Evolutionary conservation across 2,329 filamentous ascomycete genomes (phyloP).

Genomic region (Hysterium pulicare): DNA sequence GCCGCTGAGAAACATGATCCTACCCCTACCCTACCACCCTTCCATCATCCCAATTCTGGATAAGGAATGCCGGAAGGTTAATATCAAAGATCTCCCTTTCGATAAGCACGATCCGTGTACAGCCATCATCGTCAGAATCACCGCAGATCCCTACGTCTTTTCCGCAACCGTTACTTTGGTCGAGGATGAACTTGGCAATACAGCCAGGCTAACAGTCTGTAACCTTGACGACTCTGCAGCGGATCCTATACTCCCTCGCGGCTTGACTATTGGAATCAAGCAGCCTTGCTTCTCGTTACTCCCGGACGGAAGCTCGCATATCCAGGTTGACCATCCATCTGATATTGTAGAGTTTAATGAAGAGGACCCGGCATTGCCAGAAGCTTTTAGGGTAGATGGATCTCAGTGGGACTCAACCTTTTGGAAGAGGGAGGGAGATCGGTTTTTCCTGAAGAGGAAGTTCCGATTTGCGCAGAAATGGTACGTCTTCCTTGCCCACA

Average conservation of each 20-base stretch:
- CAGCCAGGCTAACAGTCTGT: constrained; percentile 17
- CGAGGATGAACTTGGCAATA: constrained; percentile 18
- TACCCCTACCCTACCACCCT: constrained; percentile 20
- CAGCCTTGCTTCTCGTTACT: constrained; percentile 19
- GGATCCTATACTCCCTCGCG: constrained; percentile 16
- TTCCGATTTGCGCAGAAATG: constrained; percentile 18
- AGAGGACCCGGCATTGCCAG: constrained; percentile 8
- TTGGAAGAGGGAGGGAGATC: constrained; percentile 24
- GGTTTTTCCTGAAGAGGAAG: constrained; percentile 22
- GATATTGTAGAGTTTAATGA: constrained; percentile 15
- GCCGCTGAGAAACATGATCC: constrained; percentile 13
- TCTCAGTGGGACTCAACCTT: constrained; percentile 4
- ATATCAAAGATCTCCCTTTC: constrained; percentile 11
- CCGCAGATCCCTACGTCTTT: constrained; percentile 20
- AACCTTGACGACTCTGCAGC: constrained; percentile 22
- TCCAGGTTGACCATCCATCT: constrained; percentile 23
- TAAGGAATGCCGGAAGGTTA: constrained; percentile 3
- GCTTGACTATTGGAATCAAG: constrained; percentile 15
- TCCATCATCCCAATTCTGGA: constrained; percentile 9
- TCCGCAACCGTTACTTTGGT: constrained; percentile 17
- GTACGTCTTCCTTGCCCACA: too few relatives aligned
- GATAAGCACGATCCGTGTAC: constrained; percentile 7
- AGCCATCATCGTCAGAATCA: constrained; percentile 13
- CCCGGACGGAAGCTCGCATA: constrained; percentile 14
- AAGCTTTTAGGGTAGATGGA: constrained; percentile 7